Conservation (phyloP, 768 basidiomycete genomes). For the Suillus cothurnatus region DNA sequence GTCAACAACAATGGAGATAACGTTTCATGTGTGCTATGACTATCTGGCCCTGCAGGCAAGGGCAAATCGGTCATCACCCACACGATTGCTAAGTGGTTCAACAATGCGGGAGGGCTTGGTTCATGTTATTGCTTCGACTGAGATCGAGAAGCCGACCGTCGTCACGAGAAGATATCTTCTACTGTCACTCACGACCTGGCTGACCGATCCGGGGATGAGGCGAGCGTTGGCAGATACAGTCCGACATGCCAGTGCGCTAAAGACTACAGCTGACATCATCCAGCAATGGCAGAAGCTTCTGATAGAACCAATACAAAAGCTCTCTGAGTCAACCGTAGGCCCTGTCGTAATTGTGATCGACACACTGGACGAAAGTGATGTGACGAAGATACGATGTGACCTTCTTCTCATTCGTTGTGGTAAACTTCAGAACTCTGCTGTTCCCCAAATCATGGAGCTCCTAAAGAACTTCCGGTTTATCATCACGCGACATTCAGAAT, state of each 20-base stretch:
- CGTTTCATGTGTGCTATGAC: neutral
- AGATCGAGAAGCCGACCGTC: constrained; percentile 9
- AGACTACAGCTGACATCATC: neutral
- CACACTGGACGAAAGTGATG: constrained; percentile 19
- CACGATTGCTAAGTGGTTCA: constrained; percentile 19
- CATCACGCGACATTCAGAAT: neutral
- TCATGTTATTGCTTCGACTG: constrained; percentile 5
- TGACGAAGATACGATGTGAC: neutral
- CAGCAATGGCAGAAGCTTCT: constrained; percentile 21
- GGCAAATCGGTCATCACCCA: neutral
- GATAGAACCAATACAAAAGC: constrained; percentile 10
- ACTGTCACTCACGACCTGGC: constrained; percentile 13
- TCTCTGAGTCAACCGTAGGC: constrained; percentile 11
- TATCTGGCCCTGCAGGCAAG: neutral
- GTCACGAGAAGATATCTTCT: constrained; percentile 13
- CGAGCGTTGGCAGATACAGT: constrained; percentile 1
- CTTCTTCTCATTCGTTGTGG: constrained; percentile 16
- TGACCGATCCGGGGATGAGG: neutral
- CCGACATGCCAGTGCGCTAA: neutral
- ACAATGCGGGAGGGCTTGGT: neutral
- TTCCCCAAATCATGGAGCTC: neutral
- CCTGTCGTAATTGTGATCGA: constrained; percentile 30
- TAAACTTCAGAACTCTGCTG: neutral
- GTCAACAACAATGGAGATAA: constrained; percentile 10
- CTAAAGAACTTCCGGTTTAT: constrained; percentile 11